Percentiles rank a stretch among this genome's conserved stretches.
Conservation (phyloP, 176 grass and related monocot genomes). For the Oryza rufipogon region DNA sequence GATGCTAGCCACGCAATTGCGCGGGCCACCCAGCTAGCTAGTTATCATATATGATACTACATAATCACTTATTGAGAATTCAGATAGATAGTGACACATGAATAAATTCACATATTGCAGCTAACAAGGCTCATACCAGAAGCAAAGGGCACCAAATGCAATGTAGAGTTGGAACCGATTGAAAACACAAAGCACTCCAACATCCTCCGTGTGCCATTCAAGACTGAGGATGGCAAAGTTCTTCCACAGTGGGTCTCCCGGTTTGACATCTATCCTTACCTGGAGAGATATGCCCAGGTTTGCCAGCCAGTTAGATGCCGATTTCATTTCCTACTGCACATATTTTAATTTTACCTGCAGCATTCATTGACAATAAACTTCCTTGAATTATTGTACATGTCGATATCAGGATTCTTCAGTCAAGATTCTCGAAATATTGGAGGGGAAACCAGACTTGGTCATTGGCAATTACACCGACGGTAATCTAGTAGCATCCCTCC, state of each 20-base stretch:
- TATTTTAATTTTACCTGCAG: neutral
- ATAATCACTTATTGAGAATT: neutral
- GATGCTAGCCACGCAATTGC: too few species aligned
- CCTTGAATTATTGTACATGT: neutral
- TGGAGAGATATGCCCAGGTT: conserved; percentile 97
- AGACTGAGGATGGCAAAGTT: conserved; percentile 40
- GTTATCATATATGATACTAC: neutral
- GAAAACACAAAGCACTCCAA: conserved; percentile 57
- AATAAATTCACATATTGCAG: conserved; percentile 27
- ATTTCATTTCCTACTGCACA: neutral
- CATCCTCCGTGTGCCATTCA: conserved; percentile 72
- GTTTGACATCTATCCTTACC: conserved; percentile 93
- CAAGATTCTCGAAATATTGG: conserved; percentile 78
- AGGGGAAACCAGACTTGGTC: conserved; percentile 93
- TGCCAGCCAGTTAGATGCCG: neutral
- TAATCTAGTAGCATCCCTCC: conserved; percentile 88
- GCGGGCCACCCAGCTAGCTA: too few species aligned
- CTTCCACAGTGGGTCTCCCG: conserved; percentile 79
- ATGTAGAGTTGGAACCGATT: conserved; percentile 62
- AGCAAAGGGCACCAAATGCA: conserved; percentile 71
- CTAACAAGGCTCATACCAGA: conserved; percentile 81
- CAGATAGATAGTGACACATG: neutral
- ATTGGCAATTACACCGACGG: conserved; percentile 97
- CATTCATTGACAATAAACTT: neutral
- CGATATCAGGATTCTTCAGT: conserved; percentile 61